Evolutionary conservation across 306 rosid species (phyloP), one percentile per base, ranked within the genome.

Genomic region (Delonix regia): DNA sequence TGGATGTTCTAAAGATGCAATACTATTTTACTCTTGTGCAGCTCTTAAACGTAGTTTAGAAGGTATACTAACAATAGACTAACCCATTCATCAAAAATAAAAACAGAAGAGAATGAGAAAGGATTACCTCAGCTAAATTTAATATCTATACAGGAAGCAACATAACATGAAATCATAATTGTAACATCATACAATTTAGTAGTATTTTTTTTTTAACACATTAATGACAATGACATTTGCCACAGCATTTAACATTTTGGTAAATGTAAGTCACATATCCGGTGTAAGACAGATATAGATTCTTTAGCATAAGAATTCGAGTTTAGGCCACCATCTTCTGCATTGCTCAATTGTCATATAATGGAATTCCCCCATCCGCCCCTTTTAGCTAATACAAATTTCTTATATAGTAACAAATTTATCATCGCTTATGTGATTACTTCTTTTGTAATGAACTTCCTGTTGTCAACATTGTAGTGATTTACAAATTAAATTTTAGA

Each of bases 1-100:
- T 67, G 69, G 36, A 73, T 67, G 63, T 25, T 25, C 33, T 7
- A 34, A 39, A 83, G 67, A 59, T 48, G 53, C 70, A 68, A 30
- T 48, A 41, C 28, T 30, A 52, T 12, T 56, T 63, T n/a, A 71
- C 60, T 53, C 28, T 69, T 22, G 25, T 24, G 55, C 36, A 71
- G 64, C 56, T 82, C n/a, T 3, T 33, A 3, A 19, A 9, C 45
- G 49, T 34, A 52, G 38, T 53, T 71, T 51, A 28, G 73, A 82
- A 55, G 34, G 57, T 71, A 30, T 34, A 33, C 63, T 33, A 53
- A 52, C 36, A 33, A 69, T 22, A 49, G 42, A 55, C 7, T 16
- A 67, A 68, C 49, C 45, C 22, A 41, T 24, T 71, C 24, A 62
- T 51, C 25, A 41, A 69, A 49, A 76, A 3, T 3, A 28, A 52